Conservation (phyloP, 768 basidiomycete species). For the Tricholoma sp. region DNA sequence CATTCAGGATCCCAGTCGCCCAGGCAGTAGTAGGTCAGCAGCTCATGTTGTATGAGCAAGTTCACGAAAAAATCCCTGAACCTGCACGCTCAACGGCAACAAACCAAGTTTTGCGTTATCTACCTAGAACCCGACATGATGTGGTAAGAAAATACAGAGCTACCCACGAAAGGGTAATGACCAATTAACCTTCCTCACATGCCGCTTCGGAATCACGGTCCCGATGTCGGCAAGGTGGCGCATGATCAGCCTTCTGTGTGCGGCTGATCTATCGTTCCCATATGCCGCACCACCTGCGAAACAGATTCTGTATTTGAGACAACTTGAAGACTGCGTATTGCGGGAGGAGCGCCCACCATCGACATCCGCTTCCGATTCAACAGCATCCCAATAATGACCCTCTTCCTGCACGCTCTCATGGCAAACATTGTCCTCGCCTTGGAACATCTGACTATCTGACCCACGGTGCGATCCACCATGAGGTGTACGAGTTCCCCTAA, state of each 20-base stretch:
- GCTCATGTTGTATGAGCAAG: too few relatives aligned
- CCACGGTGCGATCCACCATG: constrained; percentile 70
- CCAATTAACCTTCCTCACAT: constrained; percentile 30
- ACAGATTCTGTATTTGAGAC: background rate
- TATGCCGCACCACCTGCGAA: constrained; percentile 67
- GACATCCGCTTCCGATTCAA: constrained; percentile 77
- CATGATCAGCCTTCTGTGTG: constrained; percentile 85
- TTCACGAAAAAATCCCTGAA: too few relatives aligned
- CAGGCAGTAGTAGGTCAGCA: too few relatives aligned
- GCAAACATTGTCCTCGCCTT: constrained; percentile 97
- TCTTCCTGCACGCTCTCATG: constrained; percentile 91
- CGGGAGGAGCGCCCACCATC: constrained; percentile 37
- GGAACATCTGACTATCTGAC: constrained; percentile 88
- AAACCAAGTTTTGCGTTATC: too few relatives aligned
- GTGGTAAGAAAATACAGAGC: too few relatives aligned
- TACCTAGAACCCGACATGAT: too few relatives aligned
- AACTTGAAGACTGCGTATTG: background rate
- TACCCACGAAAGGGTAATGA: constrained; percentile 7
- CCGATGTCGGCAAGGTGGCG: constrained; percentile 60
- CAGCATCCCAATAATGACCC: constrained; percentile 92
- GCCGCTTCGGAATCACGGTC: constrained; percentile 7
- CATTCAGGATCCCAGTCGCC: too few relatives aligned
- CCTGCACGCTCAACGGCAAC: too few relatives aligned
- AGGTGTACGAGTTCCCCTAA: constrained; percentile 89
- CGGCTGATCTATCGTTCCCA: constrained; percentile 81